Conservation (phyloP, 352 stramenopile species). For the Phytopythium cucurbitacearum region DNA sequence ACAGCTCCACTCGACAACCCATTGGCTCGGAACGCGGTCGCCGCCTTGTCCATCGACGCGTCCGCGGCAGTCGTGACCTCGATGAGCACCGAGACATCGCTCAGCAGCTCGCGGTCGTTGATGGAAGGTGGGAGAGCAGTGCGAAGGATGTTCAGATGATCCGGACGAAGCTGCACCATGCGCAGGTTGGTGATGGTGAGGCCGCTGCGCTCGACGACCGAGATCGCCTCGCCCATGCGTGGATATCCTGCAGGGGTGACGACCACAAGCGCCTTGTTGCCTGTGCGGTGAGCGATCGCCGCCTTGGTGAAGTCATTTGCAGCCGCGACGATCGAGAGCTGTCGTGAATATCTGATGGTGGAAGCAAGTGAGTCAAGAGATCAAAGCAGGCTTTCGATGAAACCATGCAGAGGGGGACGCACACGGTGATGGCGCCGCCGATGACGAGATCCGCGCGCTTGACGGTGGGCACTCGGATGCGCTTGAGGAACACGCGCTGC, state of each 20-base stretch:
- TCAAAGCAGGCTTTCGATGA: background rate
- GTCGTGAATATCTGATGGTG: conserved; percentile 54
- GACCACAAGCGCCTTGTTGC: conserved; percentile 39
- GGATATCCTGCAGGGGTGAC: conserved; percentile 43
- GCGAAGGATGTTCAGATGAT: conserved; percentile 25
- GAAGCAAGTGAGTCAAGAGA: background rate
- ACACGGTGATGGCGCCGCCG: conserved; percentile 68
- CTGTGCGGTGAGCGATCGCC: conserved; percentile 19
- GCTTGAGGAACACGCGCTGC: conserved; percentile 71
- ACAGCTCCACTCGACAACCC: conserved; percentile 11
- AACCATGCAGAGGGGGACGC: conserved; percentile 3
- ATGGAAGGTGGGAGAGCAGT: conserved; percentile 6
- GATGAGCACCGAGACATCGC: conserved; percentile 46
- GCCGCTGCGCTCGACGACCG: conserved; percentile 34
- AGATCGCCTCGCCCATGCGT: conserved; percentile 42
- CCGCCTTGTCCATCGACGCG: background rate
- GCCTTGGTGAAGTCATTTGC: conserved; percentile 65
- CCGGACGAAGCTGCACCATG: conserved; percentile 44
- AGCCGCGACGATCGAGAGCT: conserved; percentile 59
- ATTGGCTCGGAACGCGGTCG: conserved; percentile 4
- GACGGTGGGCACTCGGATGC: conserved; percentile 67
- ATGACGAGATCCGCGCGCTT: conserved; percentile 62
- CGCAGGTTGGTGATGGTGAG: conserved; percentile 31
- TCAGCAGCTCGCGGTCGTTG: conserved; percentile 21
- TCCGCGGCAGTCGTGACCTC: conserved; percentile 25